Percentiles rank a stretch among this genome's conserved stretches.
Conservation (phyloP, 768 basidiomycete species). For the Suillus decipiens region DNA sequence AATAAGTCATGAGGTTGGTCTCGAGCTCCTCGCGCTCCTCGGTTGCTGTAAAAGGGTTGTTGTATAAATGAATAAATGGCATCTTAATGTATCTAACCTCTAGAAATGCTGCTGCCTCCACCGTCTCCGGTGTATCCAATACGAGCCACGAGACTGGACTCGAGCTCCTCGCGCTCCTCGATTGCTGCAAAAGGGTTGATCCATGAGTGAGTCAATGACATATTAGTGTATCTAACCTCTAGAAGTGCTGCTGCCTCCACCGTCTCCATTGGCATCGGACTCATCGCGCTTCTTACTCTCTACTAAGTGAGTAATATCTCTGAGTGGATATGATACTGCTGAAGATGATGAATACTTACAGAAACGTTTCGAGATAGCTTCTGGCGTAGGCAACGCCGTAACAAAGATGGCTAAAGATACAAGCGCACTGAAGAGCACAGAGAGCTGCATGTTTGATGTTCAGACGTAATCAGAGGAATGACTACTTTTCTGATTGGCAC, state of each 20-base stretch:
- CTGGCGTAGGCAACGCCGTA: constrained; percentile 1
- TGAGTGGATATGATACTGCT: not conserved
- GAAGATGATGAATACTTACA: not conserved
- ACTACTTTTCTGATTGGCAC: not conserved
- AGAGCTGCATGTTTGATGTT: not conserved
- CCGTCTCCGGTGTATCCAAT: not conserved
- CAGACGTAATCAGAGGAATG: not conserved
- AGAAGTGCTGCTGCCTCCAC: too few relatives aligned
- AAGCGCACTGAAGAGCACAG: not conserved
- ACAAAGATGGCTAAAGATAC: not conserved
- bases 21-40: too few relatives aligned
- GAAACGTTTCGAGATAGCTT: not conserved
- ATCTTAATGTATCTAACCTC: too few relatives aligned
- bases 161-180: constrained; percentile 1
- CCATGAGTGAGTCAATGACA: not conserved
- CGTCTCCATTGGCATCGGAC: too few relatives aligned
- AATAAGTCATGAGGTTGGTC: too few relatives aligned
- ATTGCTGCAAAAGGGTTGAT: not conserved
- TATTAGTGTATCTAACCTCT: too few relatives aligned
- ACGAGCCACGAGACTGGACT: not conserved
- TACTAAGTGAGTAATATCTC: not conserved
- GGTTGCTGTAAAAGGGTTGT: too few relatives aligned
- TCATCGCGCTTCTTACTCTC: too few relatives aligned
- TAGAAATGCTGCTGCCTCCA: too few relatives aligned
- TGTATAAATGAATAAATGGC: too few relatives aligned